Conservation (phyloP, 2,329 filamentous ascomycete genomes). For the Nothophoma quercina region DNA sequence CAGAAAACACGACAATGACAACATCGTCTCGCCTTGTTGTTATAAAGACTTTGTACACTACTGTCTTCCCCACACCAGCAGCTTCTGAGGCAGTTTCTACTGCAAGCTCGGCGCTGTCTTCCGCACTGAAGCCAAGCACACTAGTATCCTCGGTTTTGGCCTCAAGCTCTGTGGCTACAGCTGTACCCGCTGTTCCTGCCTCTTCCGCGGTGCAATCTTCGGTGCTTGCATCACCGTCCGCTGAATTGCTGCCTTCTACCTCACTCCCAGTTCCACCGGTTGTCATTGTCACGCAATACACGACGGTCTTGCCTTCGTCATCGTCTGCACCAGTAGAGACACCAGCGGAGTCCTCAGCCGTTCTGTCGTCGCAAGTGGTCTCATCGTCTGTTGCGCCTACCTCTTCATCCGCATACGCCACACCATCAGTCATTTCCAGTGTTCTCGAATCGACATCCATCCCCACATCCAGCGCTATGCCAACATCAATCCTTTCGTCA, state of each 20-base stretch:
- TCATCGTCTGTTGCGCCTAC: background rate
- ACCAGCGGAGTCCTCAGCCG: background rate
- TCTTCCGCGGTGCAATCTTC: conserved; percentile 7
- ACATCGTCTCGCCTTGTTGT: conserved; percentile 26
- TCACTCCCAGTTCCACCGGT: conserved; percentile 35
- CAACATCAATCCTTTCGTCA: background rate
- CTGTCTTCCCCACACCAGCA: conserved; percentile 28
- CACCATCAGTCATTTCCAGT: background rate
- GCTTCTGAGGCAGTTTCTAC: conserved; percentile 9
- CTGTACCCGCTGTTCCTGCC: background rate
- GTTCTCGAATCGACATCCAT: background rate
- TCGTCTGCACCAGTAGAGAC: conserved; percentile 9
- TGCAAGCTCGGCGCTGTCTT: conserved; percentile 2
- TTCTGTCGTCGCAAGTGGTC: background rate
- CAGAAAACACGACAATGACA: conserved; percentile 16
- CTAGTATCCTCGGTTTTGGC: background rate
- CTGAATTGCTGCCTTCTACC: conserved; percentile 19
- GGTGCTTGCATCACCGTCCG: background rate
- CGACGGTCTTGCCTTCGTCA: conserved; percentile 25
- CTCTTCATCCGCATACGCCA: conserved; percentile 3
- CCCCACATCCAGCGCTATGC: background rate
- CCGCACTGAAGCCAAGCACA: background rate
- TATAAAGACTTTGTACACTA: conserved; percentile 41
- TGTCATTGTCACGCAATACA: conserved; percentile 42
- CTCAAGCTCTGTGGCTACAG: conserved; percentile 11